Conservation (phyloP, 768 basidiomycete genomes). For the Mycena kentingensis region DNA sequence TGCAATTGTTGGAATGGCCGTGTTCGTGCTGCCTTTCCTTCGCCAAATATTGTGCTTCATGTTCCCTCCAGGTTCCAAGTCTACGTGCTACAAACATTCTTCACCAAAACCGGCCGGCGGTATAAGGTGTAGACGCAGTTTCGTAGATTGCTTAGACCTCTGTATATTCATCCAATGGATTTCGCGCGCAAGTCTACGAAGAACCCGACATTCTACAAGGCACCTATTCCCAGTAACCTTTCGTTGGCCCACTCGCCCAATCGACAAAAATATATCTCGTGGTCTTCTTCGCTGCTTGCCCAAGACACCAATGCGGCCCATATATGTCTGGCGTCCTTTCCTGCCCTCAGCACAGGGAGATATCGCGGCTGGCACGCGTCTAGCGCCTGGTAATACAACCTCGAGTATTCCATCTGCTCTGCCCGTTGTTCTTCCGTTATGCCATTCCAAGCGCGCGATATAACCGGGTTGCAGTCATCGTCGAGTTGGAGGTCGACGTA, state of each 20-base stretch:
- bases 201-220: not conserved
- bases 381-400: constrained; percentile 5
- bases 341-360: constrained; percentile 5
- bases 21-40: constrained; percentile 53
- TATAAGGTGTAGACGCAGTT: constrained; percentile 73
- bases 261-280: constrained; percentile 5
- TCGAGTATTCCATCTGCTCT: constrained; percentile 3
- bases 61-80: constrained; percentile 68
- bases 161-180: not conserved
- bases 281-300: constrained; percentile 4
- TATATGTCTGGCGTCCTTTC: constrained; percentile 6
- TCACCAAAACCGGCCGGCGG: constrained; percentile 87
- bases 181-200: too few relatives aligned
- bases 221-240: not conserved
- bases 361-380: constrained; percentile 5
- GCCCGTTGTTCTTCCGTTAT: not conserved
- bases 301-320: constrained; percentile 10
- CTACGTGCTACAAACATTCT: constrained; percentile 93
- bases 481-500: constrained; percentile 10
- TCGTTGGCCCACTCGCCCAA: constrained; percentile 11
- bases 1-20: constrained; percentile 81
- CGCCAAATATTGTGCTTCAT: not conserved
- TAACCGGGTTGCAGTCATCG: constrained; percentile 1
- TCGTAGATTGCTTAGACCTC: not conserved
- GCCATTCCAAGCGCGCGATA: constrained; percentile 9